Conservation (phyloP, 2,329 filamentous ascomycete species). For the Colletotrichum zoysiae region DNA sequence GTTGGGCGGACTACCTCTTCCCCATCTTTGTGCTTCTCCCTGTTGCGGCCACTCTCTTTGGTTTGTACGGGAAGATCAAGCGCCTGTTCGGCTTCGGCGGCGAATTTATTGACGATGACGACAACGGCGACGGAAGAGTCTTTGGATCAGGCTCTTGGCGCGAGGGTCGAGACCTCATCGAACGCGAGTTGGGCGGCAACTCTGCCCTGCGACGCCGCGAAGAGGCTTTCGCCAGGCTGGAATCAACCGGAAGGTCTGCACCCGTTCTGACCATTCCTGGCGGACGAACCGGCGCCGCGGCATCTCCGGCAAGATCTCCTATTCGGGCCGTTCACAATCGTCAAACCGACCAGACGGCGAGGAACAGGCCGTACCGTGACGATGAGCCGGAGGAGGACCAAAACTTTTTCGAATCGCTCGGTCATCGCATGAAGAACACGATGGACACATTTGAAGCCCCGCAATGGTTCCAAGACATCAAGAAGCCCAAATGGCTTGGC, state of each 20-base stretch:
- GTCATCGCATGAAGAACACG: slow-evolving; percentile 90
- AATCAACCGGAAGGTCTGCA: slow-evolving; percentile 52
- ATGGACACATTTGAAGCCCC: slow-evolving; percentile 86
- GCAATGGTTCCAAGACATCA: slow-evolving; percentile 84
- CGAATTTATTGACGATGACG: slow-evolving; percentile 81
- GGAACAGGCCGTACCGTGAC: slow-evolving; percentile 48
- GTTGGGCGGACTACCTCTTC: slow-evolving; percentile 89
- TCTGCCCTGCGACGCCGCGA: slow-evolving; percentile 65
- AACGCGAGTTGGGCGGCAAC: slow-evolving; percentile 81
- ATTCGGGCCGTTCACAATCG: slow-evolving; percentile 56
- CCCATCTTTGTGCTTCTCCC: slow-evolving; percentile 89
- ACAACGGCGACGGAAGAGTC: slow-evolving; percentile 71
- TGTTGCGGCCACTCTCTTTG: slow-evolving; percentile 87
- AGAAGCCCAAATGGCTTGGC: slow-evolving; percentile 85
- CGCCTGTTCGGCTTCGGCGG: slow-evolving; percentile 81
- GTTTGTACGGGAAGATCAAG: slow-evolving; percentile 86
- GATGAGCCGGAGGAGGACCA: slow-evolving; percentile 78
- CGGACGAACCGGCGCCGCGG: slow-evolving; percentile 49
- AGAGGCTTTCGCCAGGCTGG: slow-evolving; percentile 54
- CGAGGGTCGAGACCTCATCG: slow-evolving; percentile 90
- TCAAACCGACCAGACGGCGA: slow-evolving; percentile 45
- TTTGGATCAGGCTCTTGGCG: slow-evolving; percentile 89
- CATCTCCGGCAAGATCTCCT: slow-evolving; percentile 57
- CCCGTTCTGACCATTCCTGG: slow-evolving; percentile 64
- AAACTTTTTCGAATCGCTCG: slow-evolving; percentile 85